Base-by-base conservation (phyloP, 2,329 filamentous ascomycete genomes). In the Alternaria atra region DNA sequence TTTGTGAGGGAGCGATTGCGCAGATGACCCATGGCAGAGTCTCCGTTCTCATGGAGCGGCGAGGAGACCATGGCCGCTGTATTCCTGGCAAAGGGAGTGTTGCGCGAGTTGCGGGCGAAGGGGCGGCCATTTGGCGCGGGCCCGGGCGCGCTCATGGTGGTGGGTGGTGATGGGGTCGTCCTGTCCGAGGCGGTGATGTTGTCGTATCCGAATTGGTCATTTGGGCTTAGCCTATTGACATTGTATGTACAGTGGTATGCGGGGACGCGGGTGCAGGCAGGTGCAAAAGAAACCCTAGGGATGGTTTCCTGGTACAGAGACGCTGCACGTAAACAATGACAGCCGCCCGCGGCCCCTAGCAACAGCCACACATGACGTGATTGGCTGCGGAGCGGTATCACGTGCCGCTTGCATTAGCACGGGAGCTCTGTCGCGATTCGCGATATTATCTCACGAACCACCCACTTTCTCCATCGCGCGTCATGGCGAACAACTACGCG, bases 61-160 rank as follows among this genome's bases (percentile, higher is more conserved):
- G 89, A 86, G 43, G 88, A 84, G 73, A 93, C 87, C 60, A 94
- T 83, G 58, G 88, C 87, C 3, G 93, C 82, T 54, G 88, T 83
- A 67, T 80, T 88, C 74, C 92, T 87, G 61, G 86, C 84, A 77
- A 97, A 96, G 15, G 92, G 91, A 80, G 92, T 94, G 76, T 89
- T 91, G 73, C 93, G 90, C 83, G 64, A 63, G 76, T 89, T 91
- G 52, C 70, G 66, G 30, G 68, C 68, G 42, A 90, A 91, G 77
- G 90, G 87, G 69, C 89, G 87, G 79, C 87, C 86, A 78, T 84
- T 87, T 71, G 85, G 82, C 64, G 85, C 82, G 77, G 85, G 82
- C 64, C 85, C 82, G 77, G 85, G 85, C 56, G 81, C 82, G 73
- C 84, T 83, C 84, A 87, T 88, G 66, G 66, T 69, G 65, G 58